These are phyloP conservation scores for Collybia mongolica DNA, from an alignment of 768 basidiomycete species.

Conservation along the genomic window DNA sequence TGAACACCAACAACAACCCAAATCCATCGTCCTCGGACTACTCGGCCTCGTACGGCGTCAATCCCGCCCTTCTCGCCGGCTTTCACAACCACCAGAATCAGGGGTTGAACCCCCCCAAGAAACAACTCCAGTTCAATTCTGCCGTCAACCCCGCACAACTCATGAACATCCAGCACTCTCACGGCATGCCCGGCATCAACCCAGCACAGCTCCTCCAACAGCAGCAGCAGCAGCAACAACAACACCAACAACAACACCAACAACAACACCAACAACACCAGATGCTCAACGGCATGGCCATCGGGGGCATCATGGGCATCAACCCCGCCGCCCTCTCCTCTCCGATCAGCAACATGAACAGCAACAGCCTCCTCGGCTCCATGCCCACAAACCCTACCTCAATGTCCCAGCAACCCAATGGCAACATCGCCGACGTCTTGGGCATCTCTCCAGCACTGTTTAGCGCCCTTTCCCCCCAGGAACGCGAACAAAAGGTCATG, in stretches of 20 bases:
- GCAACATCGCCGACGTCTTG: slow-evolving; percentile 1
- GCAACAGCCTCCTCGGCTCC: no score
- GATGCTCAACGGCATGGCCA: slow-evolving; percentile 7
- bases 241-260: not conserved
- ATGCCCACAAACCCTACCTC: not conserved
- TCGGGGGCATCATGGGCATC: slow-evolving; percentile 2
- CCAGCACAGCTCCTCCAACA: slow-evolving; percentile 12
- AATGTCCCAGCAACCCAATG: no score
- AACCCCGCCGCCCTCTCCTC: slow-evolving; percentile 16
- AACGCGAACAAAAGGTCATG: slow-evolving; percentile 21
- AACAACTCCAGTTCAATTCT: not conserved
- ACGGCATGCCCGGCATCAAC: slow-evolving; percentile 4
- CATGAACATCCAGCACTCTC: not conserved
- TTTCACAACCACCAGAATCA: slow-evolving; percentile 6
- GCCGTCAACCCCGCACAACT: slow-evolving; percentile 10
- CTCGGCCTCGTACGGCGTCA: slow-evolving; percentile 5
- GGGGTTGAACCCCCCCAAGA: not conserved
- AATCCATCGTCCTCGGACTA: not conserved
- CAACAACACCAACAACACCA: slow-evolving; percentile 2
- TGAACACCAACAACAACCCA: no score
- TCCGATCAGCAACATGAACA: not conserved
- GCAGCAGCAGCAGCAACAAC: slow-evolving; percentile 4
- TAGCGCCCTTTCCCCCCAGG: slow-evolving; percentile 12
- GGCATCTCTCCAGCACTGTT: slow-evolving; percentile 12
- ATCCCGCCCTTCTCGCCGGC: slow-evolving; percentile 12